Conservation (phyloP, 805 yeast genomes). For the Wickerhamiella nectarea region DNA sequence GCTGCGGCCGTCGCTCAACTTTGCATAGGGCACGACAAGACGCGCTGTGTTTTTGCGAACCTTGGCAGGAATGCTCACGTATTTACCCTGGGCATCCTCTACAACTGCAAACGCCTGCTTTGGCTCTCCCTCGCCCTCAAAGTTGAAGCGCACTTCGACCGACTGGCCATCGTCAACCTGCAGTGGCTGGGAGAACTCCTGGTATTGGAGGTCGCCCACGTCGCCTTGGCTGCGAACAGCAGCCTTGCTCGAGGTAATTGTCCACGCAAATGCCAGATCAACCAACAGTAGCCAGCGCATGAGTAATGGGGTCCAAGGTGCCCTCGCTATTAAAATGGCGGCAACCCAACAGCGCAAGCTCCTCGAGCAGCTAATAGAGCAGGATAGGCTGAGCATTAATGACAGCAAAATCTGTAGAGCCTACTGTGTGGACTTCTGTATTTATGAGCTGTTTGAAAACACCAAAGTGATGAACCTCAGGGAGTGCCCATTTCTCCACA, state of each 20-base stretch:
- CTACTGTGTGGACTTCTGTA: conserved; percentile 75
- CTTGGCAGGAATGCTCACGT: conserved; percentile 18
- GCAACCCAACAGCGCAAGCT: conserved; percentile 66
- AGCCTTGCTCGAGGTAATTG: conserved; percentile 1
- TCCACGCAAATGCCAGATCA: not conserved
- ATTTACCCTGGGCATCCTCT: conserved; percentile 7
- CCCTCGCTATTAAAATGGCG: conserved; percentile 32
- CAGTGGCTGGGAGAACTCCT: not conserved
- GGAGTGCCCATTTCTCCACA: conserved; percentile 59
- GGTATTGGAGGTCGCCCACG: conserved; percentile 1
- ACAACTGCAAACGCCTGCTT: conserved; percentile 16
- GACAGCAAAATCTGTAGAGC: conserved; percentile 62
- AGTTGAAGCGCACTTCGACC: conserved; percentile 16
- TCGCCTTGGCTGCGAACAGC: conserved; percentile 3
- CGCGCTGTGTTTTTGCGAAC: conserved; percentile 25
- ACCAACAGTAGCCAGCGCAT: conserved; percentile 4
- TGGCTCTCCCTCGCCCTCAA: conserved; percentile 14
- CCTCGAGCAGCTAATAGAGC: conserved; percentile 49
- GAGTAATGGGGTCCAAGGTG: not conserved
- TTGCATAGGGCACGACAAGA: conserved; percentile 17
- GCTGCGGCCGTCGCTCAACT: conserved; percentile 1
- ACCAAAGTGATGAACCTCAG: conserved; percentile 70
- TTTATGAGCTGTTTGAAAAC: conserved; percentile 67
- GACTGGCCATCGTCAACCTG: conserved; percentile 11
- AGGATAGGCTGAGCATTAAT: conserved; percentile 24